These are phyloP conservation scores for Lithohypha guttulata DNA, from an alignment of 2,329 filamentous ascomycete species.

Conservation along the genomic window DNA sequence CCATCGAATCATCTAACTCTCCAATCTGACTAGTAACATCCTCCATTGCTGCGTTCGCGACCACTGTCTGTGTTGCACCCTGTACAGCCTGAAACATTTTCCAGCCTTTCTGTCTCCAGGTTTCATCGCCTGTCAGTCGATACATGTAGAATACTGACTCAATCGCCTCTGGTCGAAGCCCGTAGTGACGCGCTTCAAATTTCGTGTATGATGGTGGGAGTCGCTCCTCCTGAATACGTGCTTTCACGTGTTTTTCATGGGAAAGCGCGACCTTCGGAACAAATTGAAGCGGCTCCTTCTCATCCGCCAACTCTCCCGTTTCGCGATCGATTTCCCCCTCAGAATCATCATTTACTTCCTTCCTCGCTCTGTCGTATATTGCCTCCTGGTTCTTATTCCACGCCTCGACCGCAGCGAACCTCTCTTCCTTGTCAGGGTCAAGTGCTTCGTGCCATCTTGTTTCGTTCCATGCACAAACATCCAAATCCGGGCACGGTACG, in stretches of 20 bases:
- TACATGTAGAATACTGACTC: slow-evolving; percentile 73
- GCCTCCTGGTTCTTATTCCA: slow-evolving; percentile 19
- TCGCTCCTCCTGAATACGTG: slow-evolving; percentile 33
- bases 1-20: slow-evolving; percentile 50
- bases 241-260: slow-evolving; percentile 31
- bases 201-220: slow-evolving; percentile 33
- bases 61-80: slow-evolving; percentile 48
- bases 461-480: slow-evolving; percentile 45
- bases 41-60: slow-evolving; percentile 54
- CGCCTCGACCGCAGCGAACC: slow-evolving; percentile 17
- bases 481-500: slow-evolving; percentile 37
- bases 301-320: slow-evolving; percentile 4
- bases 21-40: slow-evolving; percentile 49
- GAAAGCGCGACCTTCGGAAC: slow-evolving; percentile 24
- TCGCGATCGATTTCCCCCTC: slow-evolving; percentile 3
- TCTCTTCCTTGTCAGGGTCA: slow-evolving; percentile 25
- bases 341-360: neutral
- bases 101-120: slow-evolving; percentile 61
- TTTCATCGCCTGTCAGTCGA: slow-evolving; percentile 56
- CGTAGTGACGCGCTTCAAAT: slow-evolving; percentile 30
- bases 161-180: slow-evolving; percentile 58
- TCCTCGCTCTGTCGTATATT: slow-evolving; percentile 13
- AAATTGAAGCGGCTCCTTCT: slow-evolving; percentile 9
- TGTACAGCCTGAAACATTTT: slow-evolving; percentile 59
- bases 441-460: slow-evolving; percentile 37